phyloP scores from a whole-genome alignment of 75 land plant genomes.

The Cupressus sempervirens region DNA sequence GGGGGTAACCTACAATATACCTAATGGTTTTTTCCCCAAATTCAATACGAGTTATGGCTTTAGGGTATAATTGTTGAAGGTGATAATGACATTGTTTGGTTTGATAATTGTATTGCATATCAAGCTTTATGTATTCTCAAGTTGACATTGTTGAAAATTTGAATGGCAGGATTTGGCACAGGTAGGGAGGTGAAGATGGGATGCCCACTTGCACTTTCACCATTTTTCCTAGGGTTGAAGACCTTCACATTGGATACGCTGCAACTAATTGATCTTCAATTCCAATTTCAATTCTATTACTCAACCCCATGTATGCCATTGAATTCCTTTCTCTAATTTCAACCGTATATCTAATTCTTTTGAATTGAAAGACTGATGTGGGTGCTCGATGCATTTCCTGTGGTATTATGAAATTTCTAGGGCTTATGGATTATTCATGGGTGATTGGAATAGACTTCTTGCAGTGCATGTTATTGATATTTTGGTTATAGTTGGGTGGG shows the following conservation, averaged over 20 bases:
- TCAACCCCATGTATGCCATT: not conserved
- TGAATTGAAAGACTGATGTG: not conserved
- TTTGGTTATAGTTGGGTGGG: conserved; percentile 48
- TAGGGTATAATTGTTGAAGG: no score
- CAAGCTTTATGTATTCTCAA: not conserved
- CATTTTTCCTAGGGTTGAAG: not conserved
- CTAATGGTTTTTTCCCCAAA: no score
- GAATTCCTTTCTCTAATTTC: not conserved
- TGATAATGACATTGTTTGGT: no score
- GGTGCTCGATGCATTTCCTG: not conserved
- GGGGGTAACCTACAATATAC: no score
- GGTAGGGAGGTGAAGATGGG: not conserved
- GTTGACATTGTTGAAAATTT: not conserved
- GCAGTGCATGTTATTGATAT: conserved; percentile 47
- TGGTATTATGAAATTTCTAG: conserved; percentile 6
- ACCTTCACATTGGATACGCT: not conserved
- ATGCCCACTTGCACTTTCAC: not conserved
- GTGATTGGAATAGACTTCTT: conserved; percentile 49
- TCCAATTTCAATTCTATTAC: not conserved
- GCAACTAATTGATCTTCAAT: not conserved
- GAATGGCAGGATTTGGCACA: not conserved
- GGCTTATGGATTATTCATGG: conserved; percentile 64
- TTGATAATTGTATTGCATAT: not conserved
- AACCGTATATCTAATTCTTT: not conserved
- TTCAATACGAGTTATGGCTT: no score